phyloP scores from a whole-genome alignment of 176 grass and related monocot species.

The Eleusine coracana region DNA sequence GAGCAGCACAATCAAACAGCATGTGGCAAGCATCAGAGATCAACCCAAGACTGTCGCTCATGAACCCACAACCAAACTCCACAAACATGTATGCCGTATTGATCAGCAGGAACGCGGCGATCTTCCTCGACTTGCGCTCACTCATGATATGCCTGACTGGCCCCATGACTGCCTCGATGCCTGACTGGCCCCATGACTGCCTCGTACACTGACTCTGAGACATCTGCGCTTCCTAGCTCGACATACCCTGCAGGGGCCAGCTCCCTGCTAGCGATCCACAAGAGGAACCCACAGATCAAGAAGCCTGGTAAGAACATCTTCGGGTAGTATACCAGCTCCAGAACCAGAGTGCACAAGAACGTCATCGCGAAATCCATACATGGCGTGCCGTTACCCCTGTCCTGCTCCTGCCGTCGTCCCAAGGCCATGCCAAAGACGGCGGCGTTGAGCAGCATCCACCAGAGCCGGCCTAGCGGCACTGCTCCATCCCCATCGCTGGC shows the following conservation, averaged over 20 bases:
- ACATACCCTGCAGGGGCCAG: slow-evolving; percentile 52
- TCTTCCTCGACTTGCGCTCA: slow-evolving; percentile 84
- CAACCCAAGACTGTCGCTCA: slow-evolving; percentile 94
- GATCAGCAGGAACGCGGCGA: slow-evolving; percentile 85
- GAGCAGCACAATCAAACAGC: slow-evolving; percentile 92
- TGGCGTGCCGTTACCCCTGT: slow-evolving; percentile 35
- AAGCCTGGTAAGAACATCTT: slow-evolving; percentile 76
- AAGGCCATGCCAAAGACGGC: slow-evolving; percentile 77
- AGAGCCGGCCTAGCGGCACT: slow-evolving; percentile 42
- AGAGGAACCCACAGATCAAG: slow-evolving; percentile 68
- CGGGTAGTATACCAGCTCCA: slow-evolving; percentile 90
- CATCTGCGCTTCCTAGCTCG: slow-evolving; percentile 59
- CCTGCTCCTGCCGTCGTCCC: slow-evolving; percentile 58
- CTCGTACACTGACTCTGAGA: slow-evolving; percentile 57
- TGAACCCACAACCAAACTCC: slow-evolving; percentile 84
- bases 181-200: slow-evolving; percentile 68
- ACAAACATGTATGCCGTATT: slow-evolving; percentile 94
- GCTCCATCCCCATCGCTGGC: not conserved
- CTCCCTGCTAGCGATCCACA: slow-evolving; percentile 77
- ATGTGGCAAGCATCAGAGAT: slow-evolving; percentile 98
- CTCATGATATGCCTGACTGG: slow-evolving; percentile 85
- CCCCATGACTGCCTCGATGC: slow-evolving; percentile 70
- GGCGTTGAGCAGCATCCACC: slow-evolving; percentile 70
- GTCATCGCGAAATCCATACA: slow-evolving; percentile 69
- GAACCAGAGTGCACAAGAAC: slow-evolving; percentile 76